Evolutionary conservation across 805 yeast genomes (phyloP).

Genomic region (Candida schatavii): DNA sequence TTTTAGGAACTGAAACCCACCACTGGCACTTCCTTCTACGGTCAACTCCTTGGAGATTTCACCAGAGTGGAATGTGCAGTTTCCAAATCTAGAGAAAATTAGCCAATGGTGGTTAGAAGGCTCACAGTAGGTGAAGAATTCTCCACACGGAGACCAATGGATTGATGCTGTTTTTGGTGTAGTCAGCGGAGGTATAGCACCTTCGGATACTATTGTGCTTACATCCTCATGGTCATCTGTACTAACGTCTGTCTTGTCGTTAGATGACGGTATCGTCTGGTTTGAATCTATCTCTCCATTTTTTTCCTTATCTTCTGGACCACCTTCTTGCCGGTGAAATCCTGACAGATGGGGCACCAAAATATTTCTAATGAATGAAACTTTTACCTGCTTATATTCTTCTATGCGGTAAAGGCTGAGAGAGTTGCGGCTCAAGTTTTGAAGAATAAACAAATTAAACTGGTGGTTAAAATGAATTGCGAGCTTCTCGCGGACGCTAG

Average conservation of each 20-base stretch:
- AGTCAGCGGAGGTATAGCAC: no score
- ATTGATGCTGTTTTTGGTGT: slow-evolving; percentile 5
- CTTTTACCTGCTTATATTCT: neutral
- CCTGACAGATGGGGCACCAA: neutral
- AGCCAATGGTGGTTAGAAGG: slow-evolving; percentile 25
- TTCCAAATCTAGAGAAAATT: slow-evolving; percentile 34
- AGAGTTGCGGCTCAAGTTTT: neutral
- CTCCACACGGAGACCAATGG: slow-evolving; percentile 38
- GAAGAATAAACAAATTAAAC: neutral
- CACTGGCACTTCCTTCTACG: slow-evolving; percentile 11
- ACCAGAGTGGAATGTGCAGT: slow-evolving; percentile 24
- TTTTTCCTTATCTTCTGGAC: neutral
- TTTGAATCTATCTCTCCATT: neutral
- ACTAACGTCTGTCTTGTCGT: no score
- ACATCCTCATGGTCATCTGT: neutral
- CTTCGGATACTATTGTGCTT: neutral
- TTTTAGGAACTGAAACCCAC: slow-evolving; percentile 20
- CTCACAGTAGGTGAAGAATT: slow-evolving; percentile 21
- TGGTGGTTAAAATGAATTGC: slow-evolving; percentile 4
- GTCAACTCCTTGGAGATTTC: slow-evolving; percentile 21
- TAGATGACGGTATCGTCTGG: no score
- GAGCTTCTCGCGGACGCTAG: slow-evolving; percentile 2
- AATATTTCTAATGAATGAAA: neutral
- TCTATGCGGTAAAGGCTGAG: slow-evolving; percentile 1
- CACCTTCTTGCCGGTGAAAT: no score